Base-by-base conservation (phyloP, 768 basidiomycete genomes). In the Chalciporus piperatus region DNA sequence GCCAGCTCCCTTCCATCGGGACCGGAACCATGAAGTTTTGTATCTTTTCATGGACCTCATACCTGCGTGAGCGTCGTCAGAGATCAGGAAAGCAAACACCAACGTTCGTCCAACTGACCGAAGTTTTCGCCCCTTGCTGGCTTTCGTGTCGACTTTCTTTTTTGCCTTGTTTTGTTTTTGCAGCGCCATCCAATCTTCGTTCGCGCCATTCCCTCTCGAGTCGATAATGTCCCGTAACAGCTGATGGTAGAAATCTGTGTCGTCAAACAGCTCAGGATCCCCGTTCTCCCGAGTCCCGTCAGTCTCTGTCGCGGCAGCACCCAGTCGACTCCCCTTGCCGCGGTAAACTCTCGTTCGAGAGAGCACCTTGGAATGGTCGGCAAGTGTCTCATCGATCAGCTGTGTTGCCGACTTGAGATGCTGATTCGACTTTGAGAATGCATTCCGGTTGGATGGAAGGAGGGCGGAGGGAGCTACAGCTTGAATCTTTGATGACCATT, bases 21-120 rank as follows among this genome's bases (percentile, higher is more conserved):
- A 94, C 84, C 6, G 96, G 96, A 2, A 94, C 91, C 88, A 96
- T 96, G 66, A 98, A 98, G 69, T 94, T 93, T 68, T 94, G 91
- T 45, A 97, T 74, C 73, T 97, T 98, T 61, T 98, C 94, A 63
- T 98, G 97, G 2, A 91, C 84, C 57, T 96, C 89, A 67, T 93
- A 97, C 49, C 91, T 89, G 65, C 6, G 27, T 27, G n/a, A 44
- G 46, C 17, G 41, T 25, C n/a, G 50, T 47, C 50, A 44, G 62
- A 32, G 12, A 41, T 22, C 20, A 17, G 28, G 19, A 19, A 44
- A 14, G 32, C 19, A 37, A 30, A 33, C 22, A 22, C 33, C 40
- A 16, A 17, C 40, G 39, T 39, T 32, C 38, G 27, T 28, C 28
- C 41, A 14, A 72, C 82, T 27, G 37, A 89, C 84, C 95, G 80